Percentiles rank a stretch among this genome's conserved stretches.
Conservation (phyloP, 345 rosid genomes). For the Sonneratia alba region DNA sequence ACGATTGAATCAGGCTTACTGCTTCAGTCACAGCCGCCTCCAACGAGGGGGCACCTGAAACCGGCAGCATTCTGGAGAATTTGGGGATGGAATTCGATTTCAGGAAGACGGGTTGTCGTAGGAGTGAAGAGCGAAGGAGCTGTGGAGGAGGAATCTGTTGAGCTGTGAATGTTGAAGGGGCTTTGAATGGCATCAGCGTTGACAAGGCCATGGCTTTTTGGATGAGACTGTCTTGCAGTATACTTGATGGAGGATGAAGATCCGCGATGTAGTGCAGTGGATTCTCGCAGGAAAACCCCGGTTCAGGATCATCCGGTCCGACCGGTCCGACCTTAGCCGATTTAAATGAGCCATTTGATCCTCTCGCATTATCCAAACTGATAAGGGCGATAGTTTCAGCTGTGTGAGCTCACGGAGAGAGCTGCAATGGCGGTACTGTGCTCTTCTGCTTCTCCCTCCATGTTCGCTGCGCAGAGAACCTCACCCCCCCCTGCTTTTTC, state of each 20-base stretch:
- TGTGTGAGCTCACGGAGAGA: background rate
- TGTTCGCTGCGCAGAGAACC: background rate
- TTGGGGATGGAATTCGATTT: background rate
- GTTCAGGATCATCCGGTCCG: too few relatives aligned
- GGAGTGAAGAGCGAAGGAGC: background rate
- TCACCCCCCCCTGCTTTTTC: background rate
- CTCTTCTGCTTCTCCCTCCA: conserved; percentile 7
- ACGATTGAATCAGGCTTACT: conserved; percentile 38
- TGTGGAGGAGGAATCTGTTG: background rate
- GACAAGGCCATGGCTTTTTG: conserved; percentile 7
- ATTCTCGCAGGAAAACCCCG: too few relatives aligned
- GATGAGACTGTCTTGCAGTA: background rate
- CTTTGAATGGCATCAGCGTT: background rate
- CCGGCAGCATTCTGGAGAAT: background rate
- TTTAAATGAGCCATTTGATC: too few relatives aligned
- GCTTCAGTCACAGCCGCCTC: conserved; percentile 38
- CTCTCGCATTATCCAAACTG: background rate
- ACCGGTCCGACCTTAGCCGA: too few relatives aligned
- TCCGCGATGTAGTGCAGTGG: too few relatives aligned
- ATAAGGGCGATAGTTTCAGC: background rate
- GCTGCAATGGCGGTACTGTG: conserved; percentile 10
- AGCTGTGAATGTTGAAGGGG: background rate
- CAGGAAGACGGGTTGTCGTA: background rate
- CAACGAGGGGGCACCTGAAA: background rate
- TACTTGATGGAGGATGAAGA: too few relatives aligned